Base-by-base conservation (phyloP, 2,329 filamentous ascomycete genomes). In the Fusarium gaditjirri region DNA sequence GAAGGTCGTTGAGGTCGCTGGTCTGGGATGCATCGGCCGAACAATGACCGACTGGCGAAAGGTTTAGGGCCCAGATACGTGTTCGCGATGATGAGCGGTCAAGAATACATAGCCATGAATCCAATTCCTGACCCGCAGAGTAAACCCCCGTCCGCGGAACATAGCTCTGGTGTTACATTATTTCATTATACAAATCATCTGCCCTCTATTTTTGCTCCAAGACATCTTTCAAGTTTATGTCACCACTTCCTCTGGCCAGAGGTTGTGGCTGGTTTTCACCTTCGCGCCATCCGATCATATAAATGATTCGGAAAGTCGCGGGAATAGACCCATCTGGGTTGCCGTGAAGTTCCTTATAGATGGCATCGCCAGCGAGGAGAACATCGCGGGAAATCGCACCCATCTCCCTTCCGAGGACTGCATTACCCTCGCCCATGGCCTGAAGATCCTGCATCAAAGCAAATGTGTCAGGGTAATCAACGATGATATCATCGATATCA, bases 221-320 rank as follows among this genome's bases (percentile, higher is more conserved):
- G 23, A 97, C 86, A 80, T 98, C 95, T 81, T 96, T 97, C 70
- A 99, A 87, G 81, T 93, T 97, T 44, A 97, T 84, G 79, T 97
- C 87, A 14, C 94, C 96, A 72, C 92, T 97, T 1, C 96, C 96
- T 74, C 96, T 89, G 73, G 91, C 83, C 64, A 98, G 83, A 9
- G 96, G 95, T 82, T 95, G 86, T 5, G 91, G 86, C 83, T 98
- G 95, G 58, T 91, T 89, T 35, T 88, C 87, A 4, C 93, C 92
- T 74, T 95, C 93, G 80, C 95, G 97, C 96, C 96, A 99, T 1
- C 96, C 96, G 82, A 99, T 99, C 95, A 98, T 98, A 81, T 96
- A 97, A 69, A 99, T 98, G 75, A 97, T 88, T 75, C 96, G 89
- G 79, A 98, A 99, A 0, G 96, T 99, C 2, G 96, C 96, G 2